phyloP scores from a whole-genome alignment of 768 basidiomycete species.

The Agaricus subrufescens region DNA sequence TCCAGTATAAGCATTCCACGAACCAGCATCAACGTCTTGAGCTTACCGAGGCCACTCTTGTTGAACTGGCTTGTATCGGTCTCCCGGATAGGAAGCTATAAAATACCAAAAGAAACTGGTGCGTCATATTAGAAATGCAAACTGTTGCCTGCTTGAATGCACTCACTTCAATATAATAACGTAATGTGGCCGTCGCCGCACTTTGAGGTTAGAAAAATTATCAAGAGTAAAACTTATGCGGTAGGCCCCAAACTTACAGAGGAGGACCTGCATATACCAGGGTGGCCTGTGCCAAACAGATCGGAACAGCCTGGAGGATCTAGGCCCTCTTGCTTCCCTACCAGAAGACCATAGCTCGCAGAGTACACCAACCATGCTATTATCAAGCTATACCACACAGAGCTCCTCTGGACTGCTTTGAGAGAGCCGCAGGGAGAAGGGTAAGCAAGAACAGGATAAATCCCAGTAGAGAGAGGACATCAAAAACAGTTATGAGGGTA shows the following conservation, averaged over 20 bases:
- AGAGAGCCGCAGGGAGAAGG: background rate
- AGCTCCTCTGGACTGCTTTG: background rate
- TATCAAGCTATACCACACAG: constrained; percentile 2
- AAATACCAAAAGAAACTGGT: background rate
- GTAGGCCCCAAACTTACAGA: background rate
- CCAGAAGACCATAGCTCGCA: background rate
- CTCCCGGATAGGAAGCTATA: background rate
- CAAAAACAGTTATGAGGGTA: background rate
- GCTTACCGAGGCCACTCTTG: background rate
- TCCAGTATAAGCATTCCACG: background rate
- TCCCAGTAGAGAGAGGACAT: background rate
- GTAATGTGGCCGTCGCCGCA: background rate
- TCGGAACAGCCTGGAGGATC: background rate
- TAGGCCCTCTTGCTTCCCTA: background rate
- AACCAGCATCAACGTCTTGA: background rate
- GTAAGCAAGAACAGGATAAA: background rate
- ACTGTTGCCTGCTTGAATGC: no score
- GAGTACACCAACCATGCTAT: background rate
- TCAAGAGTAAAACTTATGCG: no score
- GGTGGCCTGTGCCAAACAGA: background rate
- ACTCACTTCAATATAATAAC: constrained; percentile 4
- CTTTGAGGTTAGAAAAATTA: background rate
- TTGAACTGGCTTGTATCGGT: background rate
- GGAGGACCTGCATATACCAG: constrained; percentile 2
- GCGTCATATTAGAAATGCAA: no score